A percentile compares a stretch with the other conserved stretches of the same genome.
These are phyloP conservation scores for Epithele typhae DNA, from an alignment of 768 basidiomycete genomes.

Conservation along the genomic window DNA sequence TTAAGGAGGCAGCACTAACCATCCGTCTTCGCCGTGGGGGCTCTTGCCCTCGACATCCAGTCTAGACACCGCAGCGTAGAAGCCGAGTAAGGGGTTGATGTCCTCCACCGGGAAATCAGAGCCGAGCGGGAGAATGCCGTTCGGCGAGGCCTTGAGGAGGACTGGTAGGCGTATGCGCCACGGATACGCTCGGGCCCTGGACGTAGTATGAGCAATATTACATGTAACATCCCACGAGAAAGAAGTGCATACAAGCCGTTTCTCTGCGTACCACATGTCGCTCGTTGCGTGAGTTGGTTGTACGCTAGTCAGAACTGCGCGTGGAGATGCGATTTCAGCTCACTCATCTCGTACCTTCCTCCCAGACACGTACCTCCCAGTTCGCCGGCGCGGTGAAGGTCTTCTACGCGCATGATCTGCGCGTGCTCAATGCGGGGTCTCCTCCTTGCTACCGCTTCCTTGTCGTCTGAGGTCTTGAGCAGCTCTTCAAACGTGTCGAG, in stretches of 20 bases:
- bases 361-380: slow-evolving; percentile 64
- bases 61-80: slow-evolving; percentile 85
- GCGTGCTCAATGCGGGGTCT: slow-evolving; percentile 90
- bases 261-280: slow-evolving; percentile 92
- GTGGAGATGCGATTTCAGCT: too few species aligned
- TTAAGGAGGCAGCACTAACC: slow-evolving; percentile 50
- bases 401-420: slow-evolving; percentile 73
- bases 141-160: slow-evolving; percentile 60
- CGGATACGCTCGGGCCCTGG: slow-evolving; percentile 79
- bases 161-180: slow-evolving; percentile 88
- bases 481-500: slow-evolving; percentile 80
- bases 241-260: slow-evolving; percentile 56
- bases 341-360: too few species aligned
- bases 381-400: slow-evolving; percentile 62
- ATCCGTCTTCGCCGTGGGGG: slow-evolving; percentile 80
- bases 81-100: slow-evolving; percentile 84
- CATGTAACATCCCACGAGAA: too few species aligned
- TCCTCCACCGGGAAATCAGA: slow-evolving; percentile 94
- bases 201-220: too few species aligned
- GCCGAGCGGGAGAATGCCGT: slow-evolving; percentile 70
- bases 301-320: slow-evolving; percentile 85
- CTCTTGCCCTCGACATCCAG: slow-evolving; percentile 64
- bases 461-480: slow-evolving; percentile 9
- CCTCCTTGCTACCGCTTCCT: slow-evolving; percentile 36
- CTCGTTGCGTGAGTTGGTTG: slow-evolving; percentile 92